A percentile compares a stretch with the other conserved stretches of the same genome.
phyloP scores from a whole-genome alignment of 441 rosid species.

The Cnidoscolus chayamansa region DNA sequence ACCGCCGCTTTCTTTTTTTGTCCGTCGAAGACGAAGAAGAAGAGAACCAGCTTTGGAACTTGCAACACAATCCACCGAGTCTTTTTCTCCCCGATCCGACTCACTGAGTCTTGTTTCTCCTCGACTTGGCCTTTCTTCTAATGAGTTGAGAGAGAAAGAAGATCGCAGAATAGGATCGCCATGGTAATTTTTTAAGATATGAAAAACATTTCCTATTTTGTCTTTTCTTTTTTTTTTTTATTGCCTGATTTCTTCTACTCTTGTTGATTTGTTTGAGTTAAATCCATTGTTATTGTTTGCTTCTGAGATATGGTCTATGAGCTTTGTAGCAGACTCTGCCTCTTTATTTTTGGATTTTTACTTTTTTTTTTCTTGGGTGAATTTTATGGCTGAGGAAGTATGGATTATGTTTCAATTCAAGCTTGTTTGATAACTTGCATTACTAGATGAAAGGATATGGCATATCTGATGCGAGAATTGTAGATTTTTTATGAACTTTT shows the following conservation, averaged over 20 bases:
- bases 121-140: constrained; percentile 26
- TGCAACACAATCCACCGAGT: background rate
- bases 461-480: constrained; percentile 16
- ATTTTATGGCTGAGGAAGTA: constrained; percentile 1
- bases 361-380: background rate
- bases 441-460: constrained; percentile 14
- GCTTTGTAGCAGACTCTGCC: background rate
- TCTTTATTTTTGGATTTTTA: background rate
- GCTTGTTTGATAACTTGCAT: constrained; percentile 11
- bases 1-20: constrained; percentile 11
- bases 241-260: constrained; percentile 20
- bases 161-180: constrained; percentile 42
- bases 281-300: constrained; percentile 18
- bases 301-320: background rate
- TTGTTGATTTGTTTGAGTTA: constrained; percentile 26
- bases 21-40: background rate
- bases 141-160: constrained; percentile 42
- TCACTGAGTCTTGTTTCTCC: constrained; percentile 26
- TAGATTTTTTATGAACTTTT: constrained; percentile 11
- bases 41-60: constrained; percentile 13
- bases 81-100: constrained; percentile 44
- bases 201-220: constrained; percentile 1
- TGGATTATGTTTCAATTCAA: background rate
- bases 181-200: constrained; percentile 39
- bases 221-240: constrained; percentile 1